Evolutionary conservation across 352 stramenopile genomes (phyloP).

Genomic region (Phytophthora foliorum): DNA sequence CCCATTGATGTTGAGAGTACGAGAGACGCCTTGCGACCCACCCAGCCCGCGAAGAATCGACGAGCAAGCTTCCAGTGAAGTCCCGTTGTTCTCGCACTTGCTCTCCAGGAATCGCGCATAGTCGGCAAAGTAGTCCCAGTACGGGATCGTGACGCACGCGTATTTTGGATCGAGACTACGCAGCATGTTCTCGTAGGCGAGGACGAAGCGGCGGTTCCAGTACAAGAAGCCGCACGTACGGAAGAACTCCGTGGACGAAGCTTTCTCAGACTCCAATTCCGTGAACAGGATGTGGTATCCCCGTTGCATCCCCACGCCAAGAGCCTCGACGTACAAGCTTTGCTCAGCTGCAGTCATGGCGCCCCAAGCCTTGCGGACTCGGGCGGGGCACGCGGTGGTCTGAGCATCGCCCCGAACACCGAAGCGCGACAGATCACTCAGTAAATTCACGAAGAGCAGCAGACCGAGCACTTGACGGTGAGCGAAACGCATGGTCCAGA

Average conservation of each 20-base stretch:
- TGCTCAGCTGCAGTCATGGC: constrained; percentile 40
- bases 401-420: constrained; percentile 7
- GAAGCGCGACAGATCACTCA: constrained; percentile 15
- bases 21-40: constrained; percentile 29
- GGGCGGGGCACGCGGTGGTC: constrained; percentile 8
- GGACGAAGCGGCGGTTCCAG: constrained; percentile 59
- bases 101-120: constrained; percentile 40
- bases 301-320: constrained; percentile 36
- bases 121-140: constrained; percentile 71
- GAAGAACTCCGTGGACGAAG: constrained; percentile 42
- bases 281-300: constrained; percentile 55
- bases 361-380: constrained; percentile 42
- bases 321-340: constrained; percentile 43
- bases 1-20: constrained; percentile 42
- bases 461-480: constrained; percentile 3
- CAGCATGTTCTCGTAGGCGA: constrained; percentile 69
- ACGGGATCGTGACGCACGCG: constrained; percentile 59
- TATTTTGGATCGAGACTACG: constrained; percentile 45
- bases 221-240: constrained; percentile 59
- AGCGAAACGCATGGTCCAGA: constrained; percentile 19
- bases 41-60: constrained; percentile 50
- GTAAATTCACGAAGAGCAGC: constrained; percentile 21
- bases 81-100: constrained; percentile 29
- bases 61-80: constrained; percentile 47
- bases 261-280: constrained; percentile 41